Base-by-base conservation (phyloP, 805 yeast species). In the Yamadazyma olivae region DNA sequence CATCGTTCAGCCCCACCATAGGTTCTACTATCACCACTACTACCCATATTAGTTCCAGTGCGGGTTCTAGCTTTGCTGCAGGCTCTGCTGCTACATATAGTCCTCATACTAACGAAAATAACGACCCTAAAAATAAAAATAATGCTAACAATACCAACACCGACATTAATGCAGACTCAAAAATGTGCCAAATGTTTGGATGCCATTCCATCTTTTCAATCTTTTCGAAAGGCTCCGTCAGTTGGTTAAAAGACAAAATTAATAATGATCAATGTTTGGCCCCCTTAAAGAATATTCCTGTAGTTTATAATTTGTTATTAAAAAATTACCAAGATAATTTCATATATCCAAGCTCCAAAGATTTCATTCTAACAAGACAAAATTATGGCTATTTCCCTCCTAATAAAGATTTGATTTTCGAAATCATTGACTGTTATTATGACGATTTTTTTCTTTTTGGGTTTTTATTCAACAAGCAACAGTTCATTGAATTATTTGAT, bases 151-250 rank as follows among this genome's bases (percentile, higher is more conserved):
- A 20, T 20, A 20, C 23, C 7, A 20, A 10, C 10, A 7, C 23
- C 7, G 23, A 20, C 9, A 10, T 20, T 7, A 20, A 20, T 20
- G 15, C 15, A 8, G 28, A 25, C 8, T 15, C 28, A 13, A 8
- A 21, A 12, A 8, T 12, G 24, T 21, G 12, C 24, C 24, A 21
- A 21, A 21, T 21, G 3, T 31, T 30, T 31, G 39, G 39, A 8
- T 36, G 32, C 17, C 39, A 36, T 33, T 58, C 65, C 12, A 43
- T 59, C 17, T 45, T 51, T 43, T 49, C 56, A 21, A 45, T 61
- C 4, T 50, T 65, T 22, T 59, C 67, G 3, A 55, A 51, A 20
- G 51, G 51, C 30, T 54, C 60, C 15, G 30, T 62, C 34, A 39
- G 35, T 18, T 64, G 63, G 61, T 49, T 65, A 34, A 46, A 45